Evolutionary conservation across 108 stramenopile species (phyloP).

Genomic region (Cyclostephanos tholiformis): DNA sequence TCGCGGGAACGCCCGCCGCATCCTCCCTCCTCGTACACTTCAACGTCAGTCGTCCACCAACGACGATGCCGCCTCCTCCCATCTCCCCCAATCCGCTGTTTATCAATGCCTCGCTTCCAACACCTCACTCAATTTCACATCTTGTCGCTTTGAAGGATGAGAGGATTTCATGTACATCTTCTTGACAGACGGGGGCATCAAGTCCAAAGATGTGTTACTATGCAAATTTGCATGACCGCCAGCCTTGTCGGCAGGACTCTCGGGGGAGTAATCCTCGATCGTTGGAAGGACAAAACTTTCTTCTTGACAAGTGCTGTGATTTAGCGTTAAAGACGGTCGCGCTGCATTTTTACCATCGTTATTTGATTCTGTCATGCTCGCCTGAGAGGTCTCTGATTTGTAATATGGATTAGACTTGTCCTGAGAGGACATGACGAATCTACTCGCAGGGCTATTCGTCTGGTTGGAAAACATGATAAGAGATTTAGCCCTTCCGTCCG

Average conservation of each 20-base stretch:
- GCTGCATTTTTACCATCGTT: slow-evolving; percentile 12
- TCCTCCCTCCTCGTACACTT: not conserved
- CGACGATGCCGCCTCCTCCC: not conserved
- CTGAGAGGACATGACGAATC: slow-evolving; percentile 50
- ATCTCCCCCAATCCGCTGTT: not conserved
- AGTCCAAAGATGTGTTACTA: slow-evolving; percentile 12
- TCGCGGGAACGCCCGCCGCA: not conserved
- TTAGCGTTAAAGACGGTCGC: slow-evolving; percentile 22
- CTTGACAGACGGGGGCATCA: slow-evolving; percentile 27
- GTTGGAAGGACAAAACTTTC: slow-evolving; percentile 53
- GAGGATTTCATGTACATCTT: slow-evolving; percentile 25
- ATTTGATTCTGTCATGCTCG: not conserved
- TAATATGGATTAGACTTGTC: slow-evolving; percentile 42
- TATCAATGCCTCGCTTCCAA: not conserved
- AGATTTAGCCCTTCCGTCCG: slow-evolving; percentile 44
- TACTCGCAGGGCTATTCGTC: slow-evolving; percentile 44
- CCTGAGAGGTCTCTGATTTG: slow-evolving; percentile 11
- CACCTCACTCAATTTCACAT: slow-evolving; percentile 9
- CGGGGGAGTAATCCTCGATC: slow-evolving; percentile 43
- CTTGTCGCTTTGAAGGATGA: not conserved
- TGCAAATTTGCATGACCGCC: slow-evolving; percentile 1
- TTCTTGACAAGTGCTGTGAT: slow-evolving; percentile 40
- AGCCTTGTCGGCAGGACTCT: slow-evolving; percentile 22
- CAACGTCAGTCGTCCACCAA: not conserved
- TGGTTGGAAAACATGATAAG: slow-evolving; percentile 50